Base-by-base conservation (phyloP, 352 stramenopile species). In the Phytophthora constricta region DNA sequence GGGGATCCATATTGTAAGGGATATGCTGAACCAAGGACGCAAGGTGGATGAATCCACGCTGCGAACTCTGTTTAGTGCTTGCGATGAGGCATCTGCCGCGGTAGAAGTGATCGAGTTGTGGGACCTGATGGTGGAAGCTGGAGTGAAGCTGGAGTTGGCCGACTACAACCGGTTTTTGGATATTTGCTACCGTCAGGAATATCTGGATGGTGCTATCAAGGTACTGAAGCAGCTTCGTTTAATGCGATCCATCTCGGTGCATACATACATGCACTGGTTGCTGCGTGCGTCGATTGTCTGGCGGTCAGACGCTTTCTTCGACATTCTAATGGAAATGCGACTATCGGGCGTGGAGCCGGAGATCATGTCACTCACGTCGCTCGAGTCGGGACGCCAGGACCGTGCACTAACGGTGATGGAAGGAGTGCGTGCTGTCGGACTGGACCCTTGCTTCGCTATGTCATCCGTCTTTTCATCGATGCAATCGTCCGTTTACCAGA, bases 211-310 rank as follows among this genome's bases (percentile, higher is more conserved):
- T 13, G 87, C 87, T 10, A 77, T 95, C 46, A 82, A 87, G 56
- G 81, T 95, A 11, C 62, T 95, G 9, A 91, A 94, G 62, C 74
- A 91, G 49, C 76, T 95, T 55, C 87, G 87, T 2, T 70, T 92
- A 22, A 58, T 90, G 19, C 83, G 82, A 0, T 28, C 71, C 1
- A 79, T 95, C 54, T 84, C 77, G 16, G 78, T 91, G 54, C 79
- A 93, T 58, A 91, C 79, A 51, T 95, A 95, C 68, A 91, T 94
- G 80, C 84, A 92, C 67, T 95, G 87, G 87, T 71, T 95, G 33
- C 76, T 91, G 33, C 86, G 84, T 23, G 74, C 87, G 23, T 91
- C 84, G 42, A 80, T 92, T 62, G 84, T 93, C 26, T 95, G 87
- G 87, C 76, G 86, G 19, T 78, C 86, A 17, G 87, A 95, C 58